Conservation (phyloP, 2,329 filamentous ascomycete species). For the Akanthomyces uredinophilus region DNA sequence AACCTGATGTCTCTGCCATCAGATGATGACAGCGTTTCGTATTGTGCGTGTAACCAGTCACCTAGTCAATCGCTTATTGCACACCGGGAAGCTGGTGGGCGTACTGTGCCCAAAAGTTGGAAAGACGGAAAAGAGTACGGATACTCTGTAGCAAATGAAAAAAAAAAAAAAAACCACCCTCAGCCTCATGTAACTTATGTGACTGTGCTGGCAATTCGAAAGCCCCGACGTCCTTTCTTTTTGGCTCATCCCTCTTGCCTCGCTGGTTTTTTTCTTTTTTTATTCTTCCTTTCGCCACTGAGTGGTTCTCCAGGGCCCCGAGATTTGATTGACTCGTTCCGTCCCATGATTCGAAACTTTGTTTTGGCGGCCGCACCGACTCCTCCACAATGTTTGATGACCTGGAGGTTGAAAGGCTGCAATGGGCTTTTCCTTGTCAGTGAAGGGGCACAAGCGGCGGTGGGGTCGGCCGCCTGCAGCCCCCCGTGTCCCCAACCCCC, state of each 20-base stretch:
- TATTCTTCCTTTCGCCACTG: neutral
- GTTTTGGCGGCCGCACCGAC: conserved; percentile 9
- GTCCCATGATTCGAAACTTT: conserved; percentile 6
- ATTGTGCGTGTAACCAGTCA: neutral
- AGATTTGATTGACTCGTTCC: conserved; percentile 12
- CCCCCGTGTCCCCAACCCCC: too few species aligned
- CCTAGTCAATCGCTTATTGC: too few species aligned
- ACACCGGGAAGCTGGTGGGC: too few species aligned
- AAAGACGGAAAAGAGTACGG: too few species aligned
- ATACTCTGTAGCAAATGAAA: too few species aligned
- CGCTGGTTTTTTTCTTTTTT: neutral
- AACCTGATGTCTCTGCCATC: neutral
- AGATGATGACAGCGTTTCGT: neutral
- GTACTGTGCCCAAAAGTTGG: neutral
- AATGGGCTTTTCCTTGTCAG: neutral
- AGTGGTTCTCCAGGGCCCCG: neutral
- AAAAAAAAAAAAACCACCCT: neutral
- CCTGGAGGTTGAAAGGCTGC: neutral
- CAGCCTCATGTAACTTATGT: neutral
- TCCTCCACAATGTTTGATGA: conserved; percentile 11
- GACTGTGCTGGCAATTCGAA: neutral
- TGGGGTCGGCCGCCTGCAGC: neutral
- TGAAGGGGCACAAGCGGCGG: conserved; percentile 6
- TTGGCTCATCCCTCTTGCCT: neutral
- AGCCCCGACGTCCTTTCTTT: neutral